Conservation (phyloP, 805 yeast species). For the Candida sakaeoensis region DNA sequence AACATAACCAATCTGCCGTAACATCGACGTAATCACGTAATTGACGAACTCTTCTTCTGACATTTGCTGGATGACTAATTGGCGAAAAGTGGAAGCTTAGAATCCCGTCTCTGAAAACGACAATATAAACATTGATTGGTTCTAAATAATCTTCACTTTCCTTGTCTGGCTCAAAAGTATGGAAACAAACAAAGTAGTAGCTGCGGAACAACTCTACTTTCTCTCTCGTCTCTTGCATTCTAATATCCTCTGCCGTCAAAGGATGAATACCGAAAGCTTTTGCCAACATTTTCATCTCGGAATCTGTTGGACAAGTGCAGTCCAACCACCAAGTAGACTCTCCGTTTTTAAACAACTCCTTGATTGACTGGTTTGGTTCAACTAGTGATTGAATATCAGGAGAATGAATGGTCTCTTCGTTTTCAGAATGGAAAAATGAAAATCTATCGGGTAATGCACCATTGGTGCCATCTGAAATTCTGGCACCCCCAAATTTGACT, state of each 20-base stretch:
- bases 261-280: conserved; percentile 98
- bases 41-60: conserved; percentile 78
- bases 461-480: conserved; percentile 22
- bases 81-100: conserved; percentile 59
- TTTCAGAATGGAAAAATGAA: conserved; percentile 75
- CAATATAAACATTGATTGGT: conserved; percentile 70
- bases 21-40: conserved; percentile 74
- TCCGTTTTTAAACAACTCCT: conserved; percentile 65
- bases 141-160: conserved; percentile 82
- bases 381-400: conserved; percentile 80
- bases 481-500: conserved; percentile 39
- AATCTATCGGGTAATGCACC: conserved; percentile 62
- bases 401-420: conserved; percentile 86
- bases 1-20: conserved; percentile 78
- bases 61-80: conserved; percentile 60
- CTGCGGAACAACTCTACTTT: conserved; percentile 88
- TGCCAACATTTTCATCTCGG: conserved; percentile 87
- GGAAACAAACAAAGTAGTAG: conserved; percentile 95
- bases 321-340: conserved; percentile 95
- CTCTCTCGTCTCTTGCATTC: conserved; percentile 96
- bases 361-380: conserved; percentile 58
- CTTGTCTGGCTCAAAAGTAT: conserved; percentile 83
- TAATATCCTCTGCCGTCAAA: conserved; percentile 93
- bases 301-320: conserved; percentile 89
- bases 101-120: conserved; percentile 59